Base-by-base conservation (phyloP, 305 asterid species). In the Solanum aculeatissimum region DNA sequence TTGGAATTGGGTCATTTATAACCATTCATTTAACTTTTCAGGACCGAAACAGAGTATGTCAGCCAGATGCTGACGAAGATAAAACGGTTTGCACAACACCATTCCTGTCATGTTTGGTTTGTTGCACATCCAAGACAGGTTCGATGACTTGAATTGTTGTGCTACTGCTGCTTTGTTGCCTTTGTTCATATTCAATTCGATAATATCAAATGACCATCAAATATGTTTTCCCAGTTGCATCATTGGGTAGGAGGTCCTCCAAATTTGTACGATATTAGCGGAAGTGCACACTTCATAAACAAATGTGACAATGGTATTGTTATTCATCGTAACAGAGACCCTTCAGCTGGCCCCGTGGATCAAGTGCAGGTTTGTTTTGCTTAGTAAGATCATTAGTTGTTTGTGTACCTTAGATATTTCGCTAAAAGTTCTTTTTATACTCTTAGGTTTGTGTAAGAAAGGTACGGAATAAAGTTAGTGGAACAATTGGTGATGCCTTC, bases 61-160 rank as follows among this genome's bases (percentile, higher is more conserved):
- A 97, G 99, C 89, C 98, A 93, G 89, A 94, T 97, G 98, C 93
- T 97, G 90, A 97, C 98, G 60, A 93, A 90, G 89, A 62, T 97
- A 81, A 97, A 95, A 87, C 92, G 99, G 79, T 97, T 97, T 88
- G 98, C 99, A 80, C 98, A 97, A 81, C 99, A 95, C 86, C 98
- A 97, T 86, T 85, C 94, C 15, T 95, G 98, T 75, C 99, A 95
- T 88, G 99, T 97, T 85, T 97, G 98, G 99, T 97, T 97, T 88
- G 98, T 97, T 55, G 99, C 98, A 87, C 99, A 97, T 91, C 98
- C 99, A 35, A 92, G 97, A 91, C 99, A 97, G 97, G 98, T 95
- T 83, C 53, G 88, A 71, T 74, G 60, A 81, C 57, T 62, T 69
- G 7, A 40, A 55, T 83, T 83, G 38, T 25, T 23, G 79, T 40